Conservation (phyloP, 331 rosid species). For the Acacia pycnantha region DNA sequence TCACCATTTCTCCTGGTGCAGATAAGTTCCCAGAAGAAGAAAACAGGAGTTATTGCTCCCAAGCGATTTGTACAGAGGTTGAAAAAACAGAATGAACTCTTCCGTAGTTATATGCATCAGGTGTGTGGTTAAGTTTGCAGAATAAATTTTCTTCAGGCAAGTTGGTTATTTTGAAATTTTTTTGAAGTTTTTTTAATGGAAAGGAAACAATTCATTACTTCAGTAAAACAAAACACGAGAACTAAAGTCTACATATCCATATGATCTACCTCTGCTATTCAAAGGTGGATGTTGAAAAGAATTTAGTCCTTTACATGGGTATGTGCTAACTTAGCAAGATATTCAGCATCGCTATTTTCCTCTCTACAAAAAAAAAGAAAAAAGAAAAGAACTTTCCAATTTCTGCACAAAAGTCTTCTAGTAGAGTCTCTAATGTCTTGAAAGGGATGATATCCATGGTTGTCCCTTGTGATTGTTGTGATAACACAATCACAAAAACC, state of each 20-base stretch:
- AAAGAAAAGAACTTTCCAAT: neutral
- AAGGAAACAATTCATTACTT: neutral
- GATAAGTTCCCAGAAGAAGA: slow-evolving; percentile 99
- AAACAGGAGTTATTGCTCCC: slow-evolving; percentile 98
- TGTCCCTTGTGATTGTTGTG: neutral
- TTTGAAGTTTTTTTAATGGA: neutral
- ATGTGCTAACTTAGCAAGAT: neutral
- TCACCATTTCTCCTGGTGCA: slow-evolving; percentile 40
- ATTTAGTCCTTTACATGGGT: neutral
- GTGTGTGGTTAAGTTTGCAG: slow-evolving; percentile 42
- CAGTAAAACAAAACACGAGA: neutral
- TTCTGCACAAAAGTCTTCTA: neutral
- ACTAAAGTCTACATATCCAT: neutral
- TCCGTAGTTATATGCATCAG: slow-evolving; percentile 99
- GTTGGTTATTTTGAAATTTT: neutral
- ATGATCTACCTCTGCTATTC: neutral
- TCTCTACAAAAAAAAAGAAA: too few relatives aligned
- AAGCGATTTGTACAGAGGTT: slow-evolving; percentile 98
- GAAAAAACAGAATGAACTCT: slow-evolving; percentile 94
- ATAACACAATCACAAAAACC: neutral
- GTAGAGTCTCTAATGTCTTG: neutral
- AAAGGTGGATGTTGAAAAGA: neutral
- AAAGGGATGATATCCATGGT: neutral
- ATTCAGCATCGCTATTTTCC: neutral
- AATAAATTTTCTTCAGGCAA: neutral